A percentile compares a stretch with the other conserved stretches of the same genome.
phyloP scores from a whole-genome alignment of 345 rosid species.

The Noccaea bulbosa region DNA sequence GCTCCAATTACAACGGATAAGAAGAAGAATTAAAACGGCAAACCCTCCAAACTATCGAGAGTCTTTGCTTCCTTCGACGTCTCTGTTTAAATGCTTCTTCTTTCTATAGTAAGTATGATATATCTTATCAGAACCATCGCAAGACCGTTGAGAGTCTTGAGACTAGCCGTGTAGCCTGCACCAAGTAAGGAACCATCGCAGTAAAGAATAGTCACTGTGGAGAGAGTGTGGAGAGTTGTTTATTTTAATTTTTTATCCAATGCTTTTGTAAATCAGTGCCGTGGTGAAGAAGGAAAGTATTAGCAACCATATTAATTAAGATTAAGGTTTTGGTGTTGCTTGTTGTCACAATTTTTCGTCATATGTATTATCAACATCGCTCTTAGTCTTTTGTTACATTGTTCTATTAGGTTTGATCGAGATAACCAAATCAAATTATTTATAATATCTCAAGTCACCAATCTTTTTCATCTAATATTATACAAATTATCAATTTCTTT shows the following conservation, averaged over 20 bases:
- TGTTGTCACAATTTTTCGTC: neutral
- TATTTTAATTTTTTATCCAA: neutral
- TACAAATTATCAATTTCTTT: too few species aligned
- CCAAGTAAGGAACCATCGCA: constrained; percentile 31
- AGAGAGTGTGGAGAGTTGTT: neutral
- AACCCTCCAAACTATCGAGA: too few species aligned
- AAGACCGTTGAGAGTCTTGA: constrained; percentile 34
- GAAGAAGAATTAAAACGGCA: too few species aligned
- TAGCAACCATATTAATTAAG: constrained; percentile 20
- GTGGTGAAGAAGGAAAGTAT: constrained; percentile 17
- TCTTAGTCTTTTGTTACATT: neutral
- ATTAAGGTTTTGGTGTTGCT: neutral
- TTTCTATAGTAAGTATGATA: too few species aligned
- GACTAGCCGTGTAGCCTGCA: constrained; percentile 44
- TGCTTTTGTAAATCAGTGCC: constrained; percentile 28
- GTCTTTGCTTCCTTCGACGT: too few species aligned
- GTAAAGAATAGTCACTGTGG: neutral
- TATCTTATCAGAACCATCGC: too few species aligned
- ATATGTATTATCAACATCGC: neutral
- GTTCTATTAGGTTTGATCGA: neutral
- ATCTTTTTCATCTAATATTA: too few species aligned
- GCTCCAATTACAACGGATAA: too few species aligned
- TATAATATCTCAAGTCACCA: too few species aligned
- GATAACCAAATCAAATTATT: neutral
- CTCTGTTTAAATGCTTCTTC: too few species aligned